Base-by-base conservation (phyloP, 2,329 filamentous ascomycete species). In the Venturia pyrina region DNA sequence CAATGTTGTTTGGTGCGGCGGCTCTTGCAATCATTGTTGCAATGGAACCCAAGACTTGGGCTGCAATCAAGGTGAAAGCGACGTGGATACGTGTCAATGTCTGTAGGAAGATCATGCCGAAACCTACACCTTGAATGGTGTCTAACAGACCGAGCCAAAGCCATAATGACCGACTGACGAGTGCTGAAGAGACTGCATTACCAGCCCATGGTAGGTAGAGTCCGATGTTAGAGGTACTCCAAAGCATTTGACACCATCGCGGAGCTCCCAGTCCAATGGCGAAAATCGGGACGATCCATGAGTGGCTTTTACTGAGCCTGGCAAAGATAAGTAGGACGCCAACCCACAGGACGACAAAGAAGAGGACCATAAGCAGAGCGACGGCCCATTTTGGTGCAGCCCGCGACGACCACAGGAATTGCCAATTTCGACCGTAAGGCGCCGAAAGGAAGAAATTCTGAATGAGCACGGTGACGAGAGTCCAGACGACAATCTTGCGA, bases 381-480 rank as follows among this genome's bases (percentile, higher is more conserved):
- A 88, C 80, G 44, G 81, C 77, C 83, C 84, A 88, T 21, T 77
- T 73, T 11, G 82, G 78, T 2, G 83, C 82, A 69, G 85, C 81
- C 53, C 82, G 76, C 21, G 82, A 84, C 63, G 77, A 78, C 81
- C 85, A 88, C 24, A 88, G 80, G 76, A 82, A 89, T 53, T 78
- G 77, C 87, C 87, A 89, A 73, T 87, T 88, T 64, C 87, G 82
- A 53, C 87, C 87, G 70, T 88, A 89, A 0, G 84, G 85, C 0
- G 86, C 81, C 32, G 83, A 85, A 37, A 89, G 79, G 76, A 85
- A 89, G 79, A 86, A 87, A 74, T 89, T 89, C 71, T 88, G 86
- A 41, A 88, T 75, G 66, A 87, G 77, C 53, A 88, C 83, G 3
- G 83, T 81, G 66, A 86, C 75, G 73, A 88, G 85, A 76, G 87